phyloP scores from a whole-genome alignment of 2,329 filamentous ascomycete species.

The Phialemoniopsis sp. region DNA sequence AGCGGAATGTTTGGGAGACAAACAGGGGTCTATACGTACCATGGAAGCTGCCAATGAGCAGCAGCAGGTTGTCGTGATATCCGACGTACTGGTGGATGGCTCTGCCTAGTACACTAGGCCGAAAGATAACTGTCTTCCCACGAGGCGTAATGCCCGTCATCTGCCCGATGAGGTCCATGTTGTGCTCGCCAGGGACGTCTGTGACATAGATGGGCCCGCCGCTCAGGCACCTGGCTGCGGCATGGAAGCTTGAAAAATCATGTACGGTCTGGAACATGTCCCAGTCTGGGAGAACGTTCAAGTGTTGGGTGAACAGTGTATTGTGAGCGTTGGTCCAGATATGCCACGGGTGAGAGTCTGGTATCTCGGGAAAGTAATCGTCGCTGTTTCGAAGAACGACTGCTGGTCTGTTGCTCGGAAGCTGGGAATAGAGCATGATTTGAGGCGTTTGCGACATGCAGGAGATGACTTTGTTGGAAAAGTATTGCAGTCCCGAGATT shows the following conservation, averaged over 20 bases:
- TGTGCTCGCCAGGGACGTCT: conserved; percentile 78
- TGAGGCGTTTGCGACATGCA: conserved; percentile 94
- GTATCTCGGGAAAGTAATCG: conserved; percentile 85
- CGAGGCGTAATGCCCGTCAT: conserved; percentile 73
- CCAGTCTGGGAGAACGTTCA: conserved; percentile 84
- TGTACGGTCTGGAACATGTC: conserved; percentile 66
- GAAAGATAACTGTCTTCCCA: conserved; percentile 74
- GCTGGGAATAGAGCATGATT: conserved; percentile 78
- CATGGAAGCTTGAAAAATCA: conserved; percentile 77
- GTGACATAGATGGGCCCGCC: conserved; percentile 95
- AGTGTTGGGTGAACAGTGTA: conserved; percentile 71
- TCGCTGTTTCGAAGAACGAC: conserved; percentile 81
- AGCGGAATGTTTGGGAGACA: conserved; percentile 5
- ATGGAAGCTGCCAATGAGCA: conserved; percentile 78
- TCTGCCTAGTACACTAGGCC: conserved; percentile 72
- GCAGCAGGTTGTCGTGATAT: conserved; percentile 68
- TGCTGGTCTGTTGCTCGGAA: conserved; percentile 70
- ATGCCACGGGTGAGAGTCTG: conserved; percentile 86
- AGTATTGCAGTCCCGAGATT: conserved; percentile 71
- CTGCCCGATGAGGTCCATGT: conserved; percentile 69
- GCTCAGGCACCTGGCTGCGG: conserved; percentile 81
- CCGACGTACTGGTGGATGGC: conserved; percentile 68
- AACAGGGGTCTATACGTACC: conserved; percentile 36
- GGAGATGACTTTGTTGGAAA: conserved; percentile 74
- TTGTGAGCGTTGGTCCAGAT: conserved; percentile 94